Evolutionary conservation across 1,284 basidiomycete genomes (phyloP), one percentile per base, ranked within the genome.

Genomic region (Ganoderma sinense): DNA sequence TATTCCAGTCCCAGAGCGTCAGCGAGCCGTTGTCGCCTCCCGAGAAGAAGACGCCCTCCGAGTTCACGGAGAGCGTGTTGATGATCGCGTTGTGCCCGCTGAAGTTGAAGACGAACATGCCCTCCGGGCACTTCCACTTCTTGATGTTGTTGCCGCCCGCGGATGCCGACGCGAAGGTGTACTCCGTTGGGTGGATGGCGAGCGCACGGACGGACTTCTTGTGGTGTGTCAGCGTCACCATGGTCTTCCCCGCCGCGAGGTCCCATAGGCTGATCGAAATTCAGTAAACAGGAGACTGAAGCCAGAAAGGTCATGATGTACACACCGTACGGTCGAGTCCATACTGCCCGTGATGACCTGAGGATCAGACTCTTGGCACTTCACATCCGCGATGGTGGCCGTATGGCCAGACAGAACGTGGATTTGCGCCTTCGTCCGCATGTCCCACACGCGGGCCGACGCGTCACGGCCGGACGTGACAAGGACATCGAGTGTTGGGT

Each of bases 101-200:
- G 81, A 99, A 98, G 84, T 98, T 98, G 87, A 93, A 94, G 10
- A 99, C 96, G 75, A 99, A 97, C 1, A 89, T 84, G 53, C 98
- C 98, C 73, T 99, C 96, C 14, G 97, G 97, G 77, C 95, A 99
- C 78, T 97, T 97, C 97, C 97, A 99, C 80, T 98, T 98, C 82
- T 99, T 99, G 84, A 99, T 98, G 81, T 99, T 99, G 84, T 98
- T 98, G 0, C 96, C 97, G 16, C 97, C 97, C 0, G 97, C 94
- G 10, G 95, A 97, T 55, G 95, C 97, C 1, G 94, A 94, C 7
- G 96, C 97, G 77, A 99, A 99, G 51, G 92, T 94, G 83, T 96
- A 99, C 78, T 99, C 97, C 11, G 94, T 96, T 0, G 97, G 97
- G 79, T 98, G 97, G 65, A 99, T 91, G 1, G 97, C 94, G 60